A percentile compares a stretch with the other conserved stretches of the same genome.
Conservation (phyloP, 192 early-diverging fungal genomes). For the Helicostylum pulchrum region DNA sequence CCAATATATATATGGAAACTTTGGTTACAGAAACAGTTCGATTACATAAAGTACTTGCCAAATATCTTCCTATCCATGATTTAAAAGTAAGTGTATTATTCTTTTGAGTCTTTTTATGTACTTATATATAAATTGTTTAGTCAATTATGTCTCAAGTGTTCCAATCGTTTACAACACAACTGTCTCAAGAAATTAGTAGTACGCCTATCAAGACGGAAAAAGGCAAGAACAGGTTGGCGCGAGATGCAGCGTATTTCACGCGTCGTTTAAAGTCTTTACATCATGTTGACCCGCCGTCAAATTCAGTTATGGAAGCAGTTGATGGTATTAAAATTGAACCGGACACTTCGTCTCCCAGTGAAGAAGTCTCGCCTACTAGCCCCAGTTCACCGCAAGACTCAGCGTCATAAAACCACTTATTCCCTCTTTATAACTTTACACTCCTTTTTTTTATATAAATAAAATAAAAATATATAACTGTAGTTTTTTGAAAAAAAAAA, state of each 20-base stretch:
- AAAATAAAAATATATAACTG: too few species aligned
- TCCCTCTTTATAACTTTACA: too few species aligned
- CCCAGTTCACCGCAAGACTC: too few species aligned
- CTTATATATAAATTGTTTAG: constrained; percentile 23
- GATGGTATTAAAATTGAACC: constrained; percentile 1
- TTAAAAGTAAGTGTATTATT: constrained; percentile 56
- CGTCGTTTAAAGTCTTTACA: constrained; percentile 64
- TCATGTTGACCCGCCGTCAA: constrained; percentile 67
- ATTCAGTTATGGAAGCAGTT: constrained; percentile 59
- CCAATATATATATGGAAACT: constrained; percentile 70
- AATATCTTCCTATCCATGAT: constrained; percentile 71
- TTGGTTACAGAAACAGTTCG: constrained; percentile 89
- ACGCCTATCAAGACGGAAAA: constrained; percentile 45
- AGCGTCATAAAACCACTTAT: too few species aligned
- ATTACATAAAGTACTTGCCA: constrained; percentile 88
- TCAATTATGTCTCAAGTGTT: constrained; percentile 79
- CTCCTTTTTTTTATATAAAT: too few species aligned
- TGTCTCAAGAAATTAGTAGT: constrained; percentile 69
- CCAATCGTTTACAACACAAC: constrained; percentile 64
- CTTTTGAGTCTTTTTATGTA: background rate
- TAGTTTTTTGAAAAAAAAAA: too few species aligned
- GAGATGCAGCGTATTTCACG: constrained; percentile 73
- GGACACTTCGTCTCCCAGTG: too few species aligned
- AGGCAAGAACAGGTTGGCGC: constrained; percentile 68
- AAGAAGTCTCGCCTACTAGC: too few species aligned